Conservation (phyloP, 306 rosid genomes). For the Psophocarpus tetragonolobus region DNA sequence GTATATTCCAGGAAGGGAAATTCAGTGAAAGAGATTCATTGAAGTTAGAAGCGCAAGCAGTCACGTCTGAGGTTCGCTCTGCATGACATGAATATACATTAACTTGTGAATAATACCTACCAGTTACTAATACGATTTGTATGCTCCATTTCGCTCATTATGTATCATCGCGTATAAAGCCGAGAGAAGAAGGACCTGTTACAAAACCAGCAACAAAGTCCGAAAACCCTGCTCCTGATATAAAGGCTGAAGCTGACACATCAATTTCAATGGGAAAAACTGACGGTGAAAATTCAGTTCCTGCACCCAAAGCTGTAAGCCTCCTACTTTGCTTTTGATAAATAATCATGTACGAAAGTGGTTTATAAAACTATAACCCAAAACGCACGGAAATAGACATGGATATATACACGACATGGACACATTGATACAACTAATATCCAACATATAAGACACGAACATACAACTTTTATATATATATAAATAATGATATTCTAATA, state of each 20-base stretch:
- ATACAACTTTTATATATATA: too few relatives aligned
- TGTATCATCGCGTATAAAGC: conserved; percentile 26
- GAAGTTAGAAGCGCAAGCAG: conserved; percentile 68
- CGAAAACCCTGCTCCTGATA: conserved; percentile 41
- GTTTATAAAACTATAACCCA: too few relatives aligned
- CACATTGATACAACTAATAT: too few relatives aligned
- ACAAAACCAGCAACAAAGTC: conserved; percentile 55
- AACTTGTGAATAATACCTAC: conserved; percentile 17
- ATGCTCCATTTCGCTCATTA: neutral
- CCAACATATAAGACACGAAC: too few relatives aligned
- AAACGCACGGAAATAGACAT: too few relatives aligned
- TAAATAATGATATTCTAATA: too few relatives aligned
- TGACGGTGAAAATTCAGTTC: conserved; percentile 49
- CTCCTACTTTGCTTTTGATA: conserved; percentile 18
- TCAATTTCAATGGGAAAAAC: conserved; percentile 43
- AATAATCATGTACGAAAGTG: too few relatives aligned
- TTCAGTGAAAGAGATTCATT: conserved; percentile 54
- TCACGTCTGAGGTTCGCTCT: conserved; percentile 60
- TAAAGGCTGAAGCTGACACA: conserved; percentile 51
- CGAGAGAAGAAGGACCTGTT: conserved; percentile 38
- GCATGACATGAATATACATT: conserved; percentile 22
- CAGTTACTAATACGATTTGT: conserved; percentile 6
- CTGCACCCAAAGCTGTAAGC: conserved; percentile 62
- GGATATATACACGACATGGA: too few relatives aligned
- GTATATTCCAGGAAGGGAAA: conserved; percentile 72